Evolutionary conservation across 2,329 filamentous ascomycete genomes (phyloP).

Genomic region (Verticillium albo-atrum): DNA sequence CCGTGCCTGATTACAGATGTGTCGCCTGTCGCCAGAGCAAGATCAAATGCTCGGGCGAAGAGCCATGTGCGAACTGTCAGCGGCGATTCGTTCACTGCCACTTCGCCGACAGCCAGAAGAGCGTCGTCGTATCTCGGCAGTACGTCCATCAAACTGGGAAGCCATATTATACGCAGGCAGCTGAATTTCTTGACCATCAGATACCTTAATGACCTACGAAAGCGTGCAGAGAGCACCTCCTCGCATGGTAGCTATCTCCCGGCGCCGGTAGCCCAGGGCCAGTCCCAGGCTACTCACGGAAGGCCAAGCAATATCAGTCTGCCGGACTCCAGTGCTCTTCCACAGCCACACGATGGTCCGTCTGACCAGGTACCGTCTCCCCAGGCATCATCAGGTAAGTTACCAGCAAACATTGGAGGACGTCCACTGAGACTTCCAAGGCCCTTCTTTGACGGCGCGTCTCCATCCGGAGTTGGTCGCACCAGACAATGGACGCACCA

Average conservation of each 20-base stretch:
- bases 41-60: slow-evolving; percentile 27
- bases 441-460: no score
- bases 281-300: slow-evolving; percentile 7
- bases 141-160: neutral
- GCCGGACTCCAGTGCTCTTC: slow-evolving; percentile 5
- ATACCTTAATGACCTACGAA: neutral
- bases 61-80: slow-evolving; percentile 25
- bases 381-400: no score
- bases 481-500: no score
- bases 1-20: slow-evolving; percentile 15
- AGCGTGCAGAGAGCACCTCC: neutral
- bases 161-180: no score
- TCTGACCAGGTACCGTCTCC: no score
- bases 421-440: no score
- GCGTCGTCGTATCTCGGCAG: slow-evolving; percentile 18
- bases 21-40: slow-evolving; percentile 26
- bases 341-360: neutral
- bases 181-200: neutral
- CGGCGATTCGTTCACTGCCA: slow-evolving; percentile 22
- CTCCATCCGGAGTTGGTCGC: no score
- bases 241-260: neutral
- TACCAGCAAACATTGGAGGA: no score
- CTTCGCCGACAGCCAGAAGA: slow-evolving; percentile 23
- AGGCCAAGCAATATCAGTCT: slow-evolving; percentile 8
- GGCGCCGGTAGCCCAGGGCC: slow-evolving; percentile 1